Percentiles rank a stretch among this genome's conserved stretches.
Conservation (phyloP, 805 yeast genomes). For the Lachancea mirantina region DNA sequence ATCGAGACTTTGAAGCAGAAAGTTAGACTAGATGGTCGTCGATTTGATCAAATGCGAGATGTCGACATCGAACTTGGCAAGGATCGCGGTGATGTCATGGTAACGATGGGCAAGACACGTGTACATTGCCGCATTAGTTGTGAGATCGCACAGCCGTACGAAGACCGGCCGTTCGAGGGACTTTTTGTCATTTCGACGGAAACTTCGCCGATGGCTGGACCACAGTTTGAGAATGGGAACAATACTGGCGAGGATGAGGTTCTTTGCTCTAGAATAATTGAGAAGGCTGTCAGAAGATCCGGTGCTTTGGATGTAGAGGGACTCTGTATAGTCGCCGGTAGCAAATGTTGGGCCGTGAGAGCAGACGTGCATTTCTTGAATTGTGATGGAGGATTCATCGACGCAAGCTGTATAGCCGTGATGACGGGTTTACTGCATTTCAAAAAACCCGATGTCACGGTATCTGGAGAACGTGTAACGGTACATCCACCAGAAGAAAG, state of each 20-base stretch:
- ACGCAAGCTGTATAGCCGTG: slow-evolving; percentile 84
- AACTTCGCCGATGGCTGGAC: slow-evolving; percentile 82
- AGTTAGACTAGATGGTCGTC: slow-evolving; percentile 62
- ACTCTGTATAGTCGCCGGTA: slow-evolving; percentile 84
- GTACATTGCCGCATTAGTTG: slow-evolving; percentile 52
- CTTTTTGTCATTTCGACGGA: slow-evolving; percentile 77
- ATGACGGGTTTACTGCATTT: slow-evolving; percentile 80
- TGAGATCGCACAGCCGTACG: slow-evolving; percentile 70
- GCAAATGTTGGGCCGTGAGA: slow-evolving; percentile 82
- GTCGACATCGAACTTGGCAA: slow-evolving; percentile 58
- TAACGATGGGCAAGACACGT: slow-evolving; percentile 64
- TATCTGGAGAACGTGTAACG: slow-evolving; percentile 55
- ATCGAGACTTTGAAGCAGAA: slow-evolving; percentile 56
- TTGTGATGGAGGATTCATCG: slow-evolving; percentile 90
- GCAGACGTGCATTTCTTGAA: slow-evolving; percentile 87
- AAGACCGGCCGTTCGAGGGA: slow-evolving; percentile 93
- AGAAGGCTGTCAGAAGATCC: slow-evolving; percentile 85
- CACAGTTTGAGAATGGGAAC: slow-evolving; percentile 67
- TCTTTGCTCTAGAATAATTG: slow-evolving; percentile 72
- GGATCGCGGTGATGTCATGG: slow-evolving; percentile 76
- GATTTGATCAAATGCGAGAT: slow-evolving; percentile 55
- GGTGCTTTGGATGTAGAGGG: slow-evolving; percentile 88
- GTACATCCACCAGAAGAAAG: slow-evolving; percentile 70
- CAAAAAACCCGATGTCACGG: slow-evolving; percentile 74
- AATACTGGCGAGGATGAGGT: slow-evolving; percentile 74